phyloP scores from a whole-genome alignment of 1,284 basidiomycete genomes.

The Rhodotorula sp. region DNA sequence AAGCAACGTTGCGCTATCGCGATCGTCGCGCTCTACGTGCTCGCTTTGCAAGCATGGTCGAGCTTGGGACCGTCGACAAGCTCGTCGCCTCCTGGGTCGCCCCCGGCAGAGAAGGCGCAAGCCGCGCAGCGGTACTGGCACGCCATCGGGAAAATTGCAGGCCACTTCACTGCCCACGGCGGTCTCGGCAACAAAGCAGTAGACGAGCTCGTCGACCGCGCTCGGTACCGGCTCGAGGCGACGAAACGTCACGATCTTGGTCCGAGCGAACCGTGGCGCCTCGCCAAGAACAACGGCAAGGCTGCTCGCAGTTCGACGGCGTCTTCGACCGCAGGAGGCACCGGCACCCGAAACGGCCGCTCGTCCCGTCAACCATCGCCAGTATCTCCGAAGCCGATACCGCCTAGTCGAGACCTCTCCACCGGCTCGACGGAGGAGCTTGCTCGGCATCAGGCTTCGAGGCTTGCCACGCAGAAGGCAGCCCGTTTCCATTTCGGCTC shows the following conservation, averaged over 20 bases:
- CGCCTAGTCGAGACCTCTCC: too few species aligned
- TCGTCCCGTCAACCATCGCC: too few species aligned
- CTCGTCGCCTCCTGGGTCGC: neutral
- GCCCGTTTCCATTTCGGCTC: too few species aligned
- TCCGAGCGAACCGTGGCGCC: slow-evolving; percentile 16
- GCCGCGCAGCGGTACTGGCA: slow-evolving; percentile 27
- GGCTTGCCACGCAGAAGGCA: too few species aligned
- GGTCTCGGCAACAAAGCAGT: slow-evolving; percentile 34
- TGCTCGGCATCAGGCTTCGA: too few species aligned
- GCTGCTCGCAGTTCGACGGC: neutral
- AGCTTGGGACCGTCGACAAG: neutral
- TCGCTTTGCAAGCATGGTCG: slow-evolving; percentile 31
- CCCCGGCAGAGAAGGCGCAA: neutral
- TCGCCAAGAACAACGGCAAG: slow-evolving; percentile 16
- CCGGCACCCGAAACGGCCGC: neutral
- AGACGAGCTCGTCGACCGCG: slow-evolving; percentile 38
- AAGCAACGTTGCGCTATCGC: slow-evolving; percentile 14
- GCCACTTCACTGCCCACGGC: neutral
- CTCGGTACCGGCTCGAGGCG: slow-evolving; percentile 27
- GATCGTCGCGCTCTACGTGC: slow-evolving; percentile 29
- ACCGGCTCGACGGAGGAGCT: too few species aligned
- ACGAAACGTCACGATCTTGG: neutral
- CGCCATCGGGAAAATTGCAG: slow-evolving; percentile 21
- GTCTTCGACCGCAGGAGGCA: too few species aligned
- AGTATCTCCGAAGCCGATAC: too few species aligned